Percentiles rank a stretch among this genome's conserved stretches.
Conservation (phyloP, 306 rosid genomes). For the Calophaca sinica region DNA sequence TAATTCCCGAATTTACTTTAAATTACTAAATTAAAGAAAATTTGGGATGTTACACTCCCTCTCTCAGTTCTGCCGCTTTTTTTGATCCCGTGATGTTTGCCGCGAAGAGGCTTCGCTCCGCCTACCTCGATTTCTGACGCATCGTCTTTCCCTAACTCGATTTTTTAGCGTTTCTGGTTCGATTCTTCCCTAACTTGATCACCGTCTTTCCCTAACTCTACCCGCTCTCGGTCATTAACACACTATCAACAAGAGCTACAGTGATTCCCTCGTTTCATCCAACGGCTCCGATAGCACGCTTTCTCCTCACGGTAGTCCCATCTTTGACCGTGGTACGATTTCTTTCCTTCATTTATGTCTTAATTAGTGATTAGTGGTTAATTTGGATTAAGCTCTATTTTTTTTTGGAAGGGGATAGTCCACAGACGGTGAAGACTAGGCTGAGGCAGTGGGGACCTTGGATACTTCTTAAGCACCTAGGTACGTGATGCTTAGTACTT, state of each 20-base stretch:
- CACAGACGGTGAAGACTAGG: slow-evolving; percentile 79
- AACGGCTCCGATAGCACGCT: no score
- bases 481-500: no score
- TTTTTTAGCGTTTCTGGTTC: slow-evolving; percentile 85
- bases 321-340: slow-evolving; percentile 56
- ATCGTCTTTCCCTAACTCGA: no score
- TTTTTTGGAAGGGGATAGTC: not conserved
- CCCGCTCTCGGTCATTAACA: slow-evolving; percentile 79
- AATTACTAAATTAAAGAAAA: no score
- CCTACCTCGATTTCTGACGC: no score
- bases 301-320: slow-evolving; percentile 6
- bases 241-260: slow-evolving; percentile 72
- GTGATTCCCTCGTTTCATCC: slow-evolving; percentile 56
- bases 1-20: no score
- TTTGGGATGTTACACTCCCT: no score
- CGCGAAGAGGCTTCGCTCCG: slow-evolving; percentile 89
- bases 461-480: no score
- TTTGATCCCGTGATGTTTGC: slow-evolving; percentile 81
- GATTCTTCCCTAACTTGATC: slow-evolving; percentile 61
- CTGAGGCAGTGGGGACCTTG: slow-evolving; percentile 91
- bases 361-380: no score
- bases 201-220: slow-evolving; percentile 68
- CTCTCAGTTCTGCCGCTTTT: no score
- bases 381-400: no score
- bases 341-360: no score